Evolutionary conservation across 495 filamentous ascomycete genomes (phyloP), one percentile per base, ranked within the genome.

Genomic region (Talaromyces proteolyticus): DNA sequence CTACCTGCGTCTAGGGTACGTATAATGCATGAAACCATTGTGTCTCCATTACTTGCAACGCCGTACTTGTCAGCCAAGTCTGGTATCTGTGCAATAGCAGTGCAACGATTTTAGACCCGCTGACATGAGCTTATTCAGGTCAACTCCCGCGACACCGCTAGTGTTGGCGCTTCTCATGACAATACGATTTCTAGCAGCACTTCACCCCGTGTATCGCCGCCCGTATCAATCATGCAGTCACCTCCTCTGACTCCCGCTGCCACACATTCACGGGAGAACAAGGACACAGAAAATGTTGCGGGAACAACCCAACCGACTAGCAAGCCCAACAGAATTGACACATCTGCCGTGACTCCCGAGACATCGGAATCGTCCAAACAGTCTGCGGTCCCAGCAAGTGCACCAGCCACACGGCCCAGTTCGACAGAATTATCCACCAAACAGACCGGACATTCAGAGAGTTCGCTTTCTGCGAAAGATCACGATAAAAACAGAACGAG

Each of bases 241-340:
- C 93, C 93, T 52, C 91, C 89, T 19, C 78, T 97, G 12, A 95
- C 92, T 3, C 92, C 93, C 24, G 84, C 90, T 25, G 88, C 80
- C 12, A 89, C 88, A 38, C 65, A 73, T 51, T 80, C 78, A 47
- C 69, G 69, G 55, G 81, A 82, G 53, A 54, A 56, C 43, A 65
- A 60, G 51, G 24, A 61, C 41, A 59, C 60, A 26, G 68, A 69
- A 7, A 57, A 46, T 22, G 18, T n/a, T 24, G 6, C 29, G 6
- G 29, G 52, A 16, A 42, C 56, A n/a, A 57, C 57, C 5, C 42
- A 62, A 16, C 57, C 62, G 46, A 51, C 58, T 20, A 56, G 54
- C n/a, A 14, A 51, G 10, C 10, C 34, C 6, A 39, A 58, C 65
- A 55, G 57, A 64, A 47, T 37, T 63, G 79, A 77, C 51, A 71